phyloP scores from a whole-genome alignment of 2,329 filamentous ascomycete species.

The Thyridium curvatum region DNA sequence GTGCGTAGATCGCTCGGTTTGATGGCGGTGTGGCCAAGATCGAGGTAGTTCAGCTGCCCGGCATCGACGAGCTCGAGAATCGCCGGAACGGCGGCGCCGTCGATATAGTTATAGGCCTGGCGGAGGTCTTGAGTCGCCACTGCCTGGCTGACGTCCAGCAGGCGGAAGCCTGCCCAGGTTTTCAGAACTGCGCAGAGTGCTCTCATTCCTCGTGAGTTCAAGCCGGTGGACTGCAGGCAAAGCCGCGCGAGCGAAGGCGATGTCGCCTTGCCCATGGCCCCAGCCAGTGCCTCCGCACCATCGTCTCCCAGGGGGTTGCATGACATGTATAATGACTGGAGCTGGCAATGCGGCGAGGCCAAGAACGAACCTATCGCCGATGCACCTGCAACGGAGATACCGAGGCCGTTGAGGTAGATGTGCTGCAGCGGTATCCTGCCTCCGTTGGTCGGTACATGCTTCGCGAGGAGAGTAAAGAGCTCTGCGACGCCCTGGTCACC shows the following conservation, averaged over 20 bases:
- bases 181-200: slow-evolving; percentile 28
- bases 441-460: neutral
- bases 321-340: slow-evolving; percentile 30
- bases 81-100: slow-evolving; percentile 24
- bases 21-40: slow-evolving; percentile 30
- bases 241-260: slow-evolving; percentile 19
- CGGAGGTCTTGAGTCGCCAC: slow-evolving; percentile 38
- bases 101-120: slow-evolving; percentile 40
- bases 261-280: slow-evolving; percentile 22
- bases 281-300: slow-evolving; percentile 21
- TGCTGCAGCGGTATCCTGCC: slow-evolving; percentile 23
- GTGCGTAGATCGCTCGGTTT: slow-evolving; percentile 18
- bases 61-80: slow-evolving; percentile 22
- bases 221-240: slow-evolving; percentile 35
- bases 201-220: slow-evolving; percentile 29
- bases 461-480: slow-evolving; percentile 32
- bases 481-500: slow-evolving; percentile 37
- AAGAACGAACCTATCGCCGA: slow-evolving; percentile 25
- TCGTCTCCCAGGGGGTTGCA: slow-evolving; percentile 28
- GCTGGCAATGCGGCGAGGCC: slow-evolving; percentile 20
- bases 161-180: slow-evolving; percentile 25
- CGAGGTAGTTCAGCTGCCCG: slow-evolving; percentile 30
- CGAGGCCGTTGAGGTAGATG: slow-evolving; percentile 29
- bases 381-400: slow-evolving; percentile 22
- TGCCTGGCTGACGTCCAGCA: slow-evolving; percentile 37